These are phyloP conservation scores for Babesia ovata DNA, from an alignment of 169 alveolate genomes.

Conservation along the genomic window DNA sequence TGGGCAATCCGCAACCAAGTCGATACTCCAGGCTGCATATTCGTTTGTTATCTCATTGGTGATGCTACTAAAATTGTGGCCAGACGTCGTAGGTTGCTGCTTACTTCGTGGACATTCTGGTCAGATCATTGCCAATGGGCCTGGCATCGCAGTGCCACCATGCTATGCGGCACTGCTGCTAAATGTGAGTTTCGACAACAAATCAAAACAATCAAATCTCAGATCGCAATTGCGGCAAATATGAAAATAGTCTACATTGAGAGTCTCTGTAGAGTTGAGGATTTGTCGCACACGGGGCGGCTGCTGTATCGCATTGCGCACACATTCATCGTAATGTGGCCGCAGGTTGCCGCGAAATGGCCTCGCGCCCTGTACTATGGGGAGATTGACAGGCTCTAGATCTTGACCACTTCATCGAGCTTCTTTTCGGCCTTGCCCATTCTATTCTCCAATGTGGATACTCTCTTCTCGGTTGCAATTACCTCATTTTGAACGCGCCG, in stretches of 20 bases:
- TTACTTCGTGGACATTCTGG: too few species aligned
- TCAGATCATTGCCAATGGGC: conserved; percentile 61
- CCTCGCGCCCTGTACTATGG: conserved; percentile 30
- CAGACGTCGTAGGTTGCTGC: conserved; percentile 31
- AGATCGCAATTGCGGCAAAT: conserved; percentile 22
- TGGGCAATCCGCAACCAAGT: background rate
- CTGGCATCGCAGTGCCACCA: conserved; percentile 58
- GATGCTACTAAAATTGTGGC: background rate
- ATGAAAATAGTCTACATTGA: conserved; percentile 52
- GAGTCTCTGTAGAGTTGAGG: conserved; percentile 43
- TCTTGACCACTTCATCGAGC: conserved; percentile 13
- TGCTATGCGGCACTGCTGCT: conserved; percentile 31
- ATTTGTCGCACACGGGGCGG: conserved; percentile 43
- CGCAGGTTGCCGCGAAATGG: conserved; percentile 27
- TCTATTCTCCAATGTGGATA: background rate
- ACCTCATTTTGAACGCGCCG: conserved; percentile 21
- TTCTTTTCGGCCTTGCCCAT: background rate
- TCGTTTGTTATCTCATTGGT: conserved; percentile 5
- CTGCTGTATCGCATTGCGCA: conserved; percentile 25
- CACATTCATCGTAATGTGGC: conserved; percentile 61
- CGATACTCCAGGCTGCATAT: background rate
- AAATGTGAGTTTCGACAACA: conserved; percentile 11
- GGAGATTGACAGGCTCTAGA: conserved; percentile 10
- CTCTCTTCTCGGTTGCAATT: conserved; percentile 8
- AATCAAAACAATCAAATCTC: background rate